These are phyloP conservation scores for Beauveria sp. DNA, from an alignment of 2,329 filamentous ascomycete species.

Conservation along the genomic window DNA sequence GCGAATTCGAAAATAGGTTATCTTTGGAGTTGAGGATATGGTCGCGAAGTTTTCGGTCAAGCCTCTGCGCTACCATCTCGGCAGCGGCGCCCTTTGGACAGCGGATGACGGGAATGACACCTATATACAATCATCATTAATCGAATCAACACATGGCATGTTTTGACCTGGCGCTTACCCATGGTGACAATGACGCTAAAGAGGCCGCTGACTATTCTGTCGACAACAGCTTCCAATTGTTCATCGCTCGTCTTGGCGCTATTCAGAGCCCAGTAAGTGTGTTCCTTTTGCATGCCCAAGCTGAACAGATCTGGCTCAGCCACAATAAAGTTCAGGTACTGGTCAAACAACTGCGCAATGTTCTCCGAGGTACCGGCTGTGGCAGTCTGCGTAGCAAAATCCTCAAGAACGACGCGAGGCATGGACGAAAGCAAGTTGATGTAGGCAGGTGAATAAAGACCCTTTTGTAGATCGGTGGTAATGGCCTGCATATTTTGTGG, in stretches of 20 bases:
- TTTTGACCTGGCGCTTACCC: conserved; percentile 47
- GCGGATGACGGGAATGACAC: conserved; percentile 88
- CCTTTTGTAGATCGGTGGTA: conserved; percentile 76
- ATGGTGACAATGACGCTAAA: conserved; percentile 98
- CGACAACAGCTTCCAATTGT: conserved; percentile 77
- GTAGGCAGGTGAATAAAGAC: conserved; percentile 87
- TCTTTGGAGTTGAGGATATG: conserved; percentile 97
- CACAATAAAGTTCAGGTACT: conserved; percentile 96
- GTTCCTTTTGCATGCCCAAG: conserved; percentile 80
- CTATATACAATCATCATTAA: conserved; percentile 31
- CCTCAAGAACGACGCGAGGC: conserved; percentile 81
- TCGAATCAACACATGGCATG: not conserved
- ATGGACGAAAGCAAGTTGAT: conserved; percentile 96
- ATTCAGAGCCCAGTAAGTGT: conserved; percentile 94
- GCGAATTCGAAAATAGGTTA: conserved; percentile 76
- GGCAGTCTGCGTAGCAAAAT: conserved; percentile 86
- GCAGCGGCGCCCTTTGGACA: conserved; percentile 89
- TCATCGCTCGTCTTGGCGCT: conserved; percentile 86
- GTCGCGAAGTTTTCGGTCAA: conserved; percentile 91
- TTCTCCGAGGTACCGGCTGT: conserved; percentile 77
- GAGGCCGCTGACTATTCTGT: conserved; percentile 89
- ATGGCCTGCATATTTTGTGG: conserved; percentile 73
- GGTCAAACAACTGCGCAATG: conserved; percentile 88
- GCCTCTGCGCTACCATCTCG: conserved; percentile 86
- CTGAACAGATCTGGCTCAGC: conserved; percentile 94